Evolutionary conservation across 176 grass and related monocot species (phyloP).

Genomic region (Leersia perrieri): DNA sequence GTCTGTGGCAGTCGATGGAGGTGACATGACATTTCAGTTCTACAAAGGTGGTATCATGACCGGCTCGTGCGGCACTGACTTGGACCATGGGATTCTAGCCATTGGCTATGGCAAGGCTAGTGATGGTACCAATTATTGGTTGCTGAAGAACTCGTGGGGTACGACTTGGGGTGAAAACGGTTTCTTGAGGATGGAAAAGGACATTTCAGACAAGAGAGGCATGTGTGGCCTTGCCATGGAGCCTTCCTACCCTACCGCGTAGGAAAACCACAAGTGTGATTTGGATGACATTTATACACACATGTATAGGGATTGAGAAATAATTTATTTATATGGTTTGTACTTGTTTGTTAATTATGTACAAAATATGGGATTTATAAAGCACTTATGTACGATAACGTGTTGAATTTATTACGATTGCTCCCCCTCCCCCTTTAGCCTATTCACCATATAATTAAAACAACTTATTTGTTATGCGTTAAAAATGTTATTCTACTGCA

Average conservation of each 20-base stretch:
- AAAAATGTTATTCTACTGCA: no score
- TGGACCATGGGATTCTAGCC: constrained; percentile 40
- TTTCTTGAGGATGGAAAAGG: constrained; percentile 11
- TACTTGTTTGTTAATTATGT: not conserved
- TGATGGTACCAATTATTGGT: constrained; percentile 40
- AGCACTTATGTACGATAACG: not conserved
- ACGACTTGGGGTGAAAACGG: constrained; percentile 1
- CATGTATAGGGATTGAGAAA: not conserved
- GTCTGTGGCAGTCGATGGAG: constrained; percentile 41
- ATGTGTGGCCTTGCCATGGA: constrained; percentile 40
- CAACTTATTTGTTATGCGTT: no score
- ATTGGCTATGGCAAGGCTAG: constrained; percentile 31
- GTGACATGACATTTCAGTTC: constrained; percentile 38
- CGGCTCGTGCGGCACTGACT: constrained; percentile 3
- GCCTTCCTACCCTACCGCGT: constrained; percentile 22
- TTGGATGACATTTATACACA: not conserved
- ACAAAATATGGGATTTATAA: not conserved
- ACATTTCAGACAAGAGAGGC: constrained; percentile 17
- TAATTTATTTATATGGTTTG: not conserved
- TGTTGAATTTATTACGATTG: no score
- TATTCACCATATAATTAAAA: no score
- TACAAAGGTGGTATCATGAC: constrained; percentile 49
- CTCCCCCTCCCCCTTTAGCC: no score
- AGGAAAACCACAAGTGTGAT: not conserved
- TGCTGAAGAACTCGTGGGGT: constrained; percentile 21